Conservation (phyloP, 345 rosid species). For the Geranium brycei region DNA sequence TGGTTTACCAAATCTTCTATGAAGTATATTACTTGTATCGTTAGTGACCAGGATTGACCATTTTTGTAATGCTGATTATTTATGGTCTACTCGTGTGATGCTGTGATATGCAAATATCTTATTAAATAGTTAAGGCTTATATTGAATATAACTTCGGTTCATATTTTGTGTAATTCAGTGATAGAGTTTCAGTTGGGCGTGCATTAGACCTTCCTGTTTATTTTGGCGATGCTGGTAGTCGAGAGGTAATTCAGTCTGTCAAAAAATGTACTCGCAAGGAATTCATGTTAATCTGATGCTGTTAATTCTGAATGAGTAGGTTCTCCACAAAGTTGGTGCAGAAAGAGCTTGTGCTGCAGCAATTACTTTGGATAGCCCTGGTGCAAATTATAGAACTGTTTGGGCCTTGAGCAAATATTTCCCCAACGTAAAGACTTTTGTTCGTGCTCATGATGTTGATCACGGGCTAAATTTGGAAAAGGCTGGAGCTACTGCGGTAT, state of each 20-base stretch:
- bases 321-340: constrained; percentile 93
- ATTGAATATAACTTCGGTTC: background rate
- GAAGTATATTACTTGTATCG: background rate
- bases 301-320: constrained; percentile 31
- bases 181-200: constrained; percentile 88
- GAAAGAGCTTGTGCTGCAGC: constrained; percentile 97
- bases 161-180: constrained; percentile 34
- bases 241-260: constrained; percentile 49
- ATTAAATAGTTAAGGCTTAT: background rate
- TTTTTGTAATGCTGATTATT: background rate
- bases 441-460: constrained; percentile 94
- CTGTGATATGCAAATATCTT: background rate
- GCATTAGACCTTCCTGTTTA: constrained; percentile 93
- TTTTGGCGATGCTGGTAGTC: constrained; percentile 97
- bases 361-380: constrained; percentile 84
- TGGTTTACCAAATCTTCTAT: background rate
- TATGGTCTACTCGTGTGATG: background rate
- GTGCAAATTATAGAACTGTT: constrained; percentile 96
- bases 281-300: constrained; percentile 9
- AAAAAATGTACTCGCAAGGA: constrained; percentile 1
- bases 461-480: constrained; percentile 92
- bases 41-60: background rate
- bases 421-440: constrained; percentile 91
- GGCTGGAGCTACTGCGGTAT: constrained; percentile 94
- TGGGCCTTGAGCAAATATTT: constrained; percentile 97